These are phyloP conservation scores for Hypoxylon subgilvum DNA, from an alignment of 495 filamentous ascomycete genomes.

Conservation along the genomic window DNA sequence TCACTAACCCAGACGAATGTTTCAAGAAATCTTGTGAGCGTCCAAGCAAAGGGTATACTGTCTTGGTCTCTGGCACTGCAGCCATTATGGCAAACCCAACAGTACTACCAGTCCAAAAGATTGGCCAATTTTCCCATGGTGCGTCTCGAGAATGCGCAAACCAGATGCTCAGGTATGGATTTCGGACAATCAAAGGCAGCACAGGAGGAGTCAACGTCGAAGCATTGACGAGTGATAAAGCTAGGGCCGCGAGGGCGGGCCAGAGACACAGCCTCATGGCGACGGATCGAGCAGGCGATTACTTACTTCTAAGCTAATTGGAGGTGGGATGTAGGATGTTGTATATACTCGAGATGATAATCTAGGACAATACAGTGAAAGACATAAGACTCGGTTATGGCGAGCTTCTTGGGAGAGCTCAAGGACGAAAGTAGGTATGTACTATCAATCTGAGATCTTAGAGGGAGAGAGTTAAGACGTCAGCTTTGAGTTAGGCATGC, in stretches of 20 bases:
- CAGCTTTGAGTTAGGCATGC: too few species aligned
- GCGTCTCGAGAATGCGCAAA: conserved; percentile 74
- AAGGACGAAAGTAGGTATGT: too few species aligned
- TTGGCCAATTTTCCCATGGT: conserved; percentile 94
- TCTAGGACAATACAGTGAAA: too few species aligned
- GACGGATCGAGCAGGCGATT: conserved; percentile 2
- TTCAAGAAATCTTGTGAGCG: conserved; percentile 81
- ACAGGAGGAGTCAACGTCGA: conserved; percentile 76
- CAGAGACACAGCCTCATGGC: conserved; percentile 39
- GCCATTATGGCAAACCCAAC: conserved; percentile 84
- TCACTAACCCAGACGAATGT: conserved; percentile 51
- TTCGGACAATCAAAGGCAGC: conserved; percentile 85
- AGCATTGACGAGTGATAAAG: conserved; percentile 46
- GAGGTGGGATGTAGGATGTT: neutral
- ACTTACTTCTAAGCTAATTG: conserved; percentile 32
- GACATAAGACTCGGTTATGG: too few species aligned
- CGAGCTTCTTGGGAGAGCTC: too few species aligned
- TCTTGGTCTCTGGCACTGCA: conserved; percentile 68
- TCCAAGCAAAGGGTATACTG: conserved; percentile 86
- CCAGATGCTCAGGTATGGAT: conserved; percentile 92
- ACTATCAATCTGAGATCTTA: too few species aligned
- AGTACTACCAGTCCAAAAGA: conserved; percentile 87
- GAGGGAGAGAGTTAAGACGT: too few species aligned
- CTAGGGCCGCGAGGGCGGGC: conserved; percentile 43
- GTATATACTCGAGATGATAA: too few species aligned